These are phyloP conservation scores for Phytophthora cactorum DNA, from an alignment of 352 stramenopile genomes.

Conservation along the genomic window DNA sequence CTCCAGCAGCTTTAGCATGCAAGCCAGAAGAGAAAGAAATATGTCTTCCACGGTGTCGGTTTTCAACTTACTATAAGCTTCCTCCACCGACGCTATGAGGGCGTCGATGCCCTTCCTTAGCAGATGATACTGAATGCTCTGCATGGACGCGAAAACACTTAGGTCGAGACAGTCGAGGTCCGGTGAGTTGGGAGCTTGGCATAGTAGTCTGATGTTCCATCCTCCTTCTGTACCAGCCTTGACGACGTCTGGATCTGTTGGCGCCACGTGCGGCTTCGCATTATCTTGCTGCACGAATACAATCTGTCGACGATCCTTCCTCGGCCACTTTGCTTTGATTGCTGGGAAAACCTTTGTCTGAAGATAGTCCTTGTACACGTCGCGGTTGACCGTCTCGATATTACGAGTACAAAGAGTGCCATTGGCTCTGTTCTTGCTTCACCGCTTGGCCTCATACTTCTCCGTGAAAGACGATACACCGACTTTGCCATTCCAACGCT, in stretches of 20 bases:
- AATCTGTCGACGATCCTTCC: neutral
- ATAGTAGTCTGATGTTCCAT: too few species aligned
- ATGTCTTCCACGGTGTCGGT: neutral
- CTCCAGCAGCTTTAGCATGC: neutral
- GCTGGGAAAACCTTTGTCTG: neutral
- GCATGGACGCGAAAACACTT: neutral
- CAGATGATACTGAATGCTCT: neutral
- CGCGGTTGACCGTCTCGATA: neutral
- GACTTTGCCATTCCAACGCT: neutral
- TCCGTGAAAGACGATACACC: neutral
- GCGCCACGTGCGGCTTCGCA: neutral
- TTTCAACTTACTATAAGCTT: neutral
- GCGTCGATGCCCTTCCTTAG: neutral
- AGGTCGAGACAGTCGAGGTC: too few species aligned
- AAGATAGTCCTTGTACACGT: neutral
- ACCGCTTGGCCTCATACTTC: too few species aligned
- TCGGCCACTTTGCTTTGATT: neutral
- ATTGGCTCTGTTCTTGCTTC: too few species aligned
- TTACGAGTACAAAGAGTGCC: too few species aligned
- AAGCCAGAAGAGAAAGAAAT: neutral
- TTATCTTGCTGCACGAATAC: neutral
- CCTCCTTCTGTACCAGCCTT: too few species aligned
- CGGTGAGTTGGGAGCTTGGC: too few species aligned
- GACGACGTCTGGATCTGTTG: too few species aligned
- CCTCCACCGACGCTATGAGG: neutral